Conservation (phyloP, 2,329 filamentous ascomycete species). For the Alternaria longipes region DNA sequence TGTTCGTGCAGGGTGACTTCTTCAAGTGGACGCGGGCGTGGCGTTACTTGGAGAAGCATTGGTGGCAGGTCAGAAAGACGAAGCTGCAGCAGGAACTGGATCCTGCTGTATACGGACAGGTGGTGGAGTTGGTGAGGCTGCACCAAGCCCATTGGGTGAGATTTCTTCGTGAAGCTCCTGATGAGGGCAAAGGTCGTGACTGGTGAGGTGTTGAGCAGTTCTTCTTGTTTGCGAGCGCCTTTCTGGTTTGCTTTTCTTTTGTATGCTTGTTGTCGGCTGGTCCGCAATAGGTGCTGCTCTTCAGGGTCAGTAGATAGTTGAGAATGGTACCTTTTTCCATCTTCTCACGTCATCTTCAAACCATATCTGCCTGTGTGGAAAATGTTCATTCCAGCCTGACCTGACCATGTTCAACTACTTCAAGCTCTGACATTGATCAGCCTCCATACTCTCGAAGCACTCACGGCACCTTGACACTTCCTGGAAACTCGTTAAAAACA, state of each 20-base stretch:
- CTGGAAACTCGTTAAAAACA: neutral
- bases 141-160: constrained; percentile 1
- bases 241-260: neutral
- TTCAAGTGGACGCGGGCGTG: neutral
- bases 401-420: neutral
- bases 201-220: constrained; percentile 1
- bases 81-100: neutral
- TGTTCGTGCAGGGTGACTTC: neutral
- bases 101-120: neutral
- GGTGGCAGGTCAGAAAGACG: neutral
- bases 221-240: neutral
- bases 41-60: neutral
- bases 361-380: neutral
- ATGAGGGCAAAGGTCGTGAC: neutral
- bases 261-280: constrained; percentile 7
- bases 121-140: neutral
- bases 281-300: neutral
- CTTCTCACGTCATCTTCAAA: neutral
- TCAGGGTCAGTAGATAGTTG: constrained; percentile 3
- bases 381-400: neutral
- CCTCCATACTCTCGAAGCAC: neutral
- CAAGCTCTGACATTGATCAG: neutral
- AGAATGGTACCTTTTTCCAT: constrained; percentile 2
- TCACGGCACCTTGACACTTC: neutral
- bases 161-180: neutral